These are phyloP conservation scores for Diplogelasinospora grovesii DNA, from an alignment of 495 filamentous ascomycete genomes.

Conservation along the genomic window DNA sequence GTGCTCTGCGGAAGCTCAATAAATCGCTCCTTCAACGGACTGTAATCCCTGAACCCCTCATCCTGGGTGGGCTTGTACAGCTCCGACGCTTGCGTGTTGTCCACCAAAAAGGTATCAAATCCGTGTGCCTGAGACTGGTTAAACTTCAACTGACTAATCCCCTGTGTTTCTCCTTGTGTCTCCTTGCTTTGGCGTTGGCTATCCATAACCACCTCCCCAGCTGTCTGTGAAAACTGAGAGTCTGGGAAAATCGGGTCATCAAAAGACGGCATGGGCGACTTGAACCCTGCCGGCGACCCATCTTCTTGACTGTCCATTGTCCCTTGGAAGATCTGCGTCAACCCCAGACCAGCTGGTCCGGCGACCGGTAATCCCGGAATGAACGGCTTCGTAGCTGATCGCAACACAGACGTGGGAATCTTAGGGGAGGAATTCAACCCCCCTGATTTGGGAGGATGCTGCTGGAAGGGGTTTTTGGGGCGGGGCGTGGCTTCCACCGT, in stretches of 20 bases:
- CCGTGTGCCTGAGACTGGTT: slow-evolving; percentile 48
- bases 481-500: no score
- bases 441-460: no score
- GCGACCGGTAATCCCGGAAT: slow-evolving; percentile 52
- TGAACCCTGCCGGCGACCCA: no score
- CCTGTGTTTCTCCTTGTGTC: slow-evolving; percentile 40
- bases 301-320: slow-evolving; percentile 61
- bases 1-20: slow-evolving; percentile 59
- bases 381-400: slow-evolving; percentile 51
- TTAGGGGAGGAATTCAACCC: no score
- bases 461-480: no score
- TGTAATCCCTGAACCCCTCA: slow-evolving; percentile 58
- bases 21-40: slow-evolving; percentile 55
- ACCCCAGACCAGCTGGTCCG: slow-evolving; percentile 57
- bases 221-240: slow-evolving; percentile 43
- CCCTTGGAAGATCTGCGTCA: slow-evolving; percentile 90
- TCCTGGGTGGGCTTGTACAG: slow-evolving; percentile 82
- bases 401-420: slow-evolving; percentile 46
- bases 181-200: slow-evolving; percentile 44
- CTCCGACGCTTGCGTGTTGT: slow-evolving; percentile 49
- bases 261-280: slow-evolving; percentile 35
- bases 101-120: slow-evolving; percentile 41
- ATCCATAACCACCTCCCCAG: slow-evolving; percentile 53
- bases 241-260: slow-evolving; percentile 34
- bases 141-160: slow-evolving; percentile 45